Conservation (phyloP, 306 rosid genomes). For the Begonia masoniana region DNA sequence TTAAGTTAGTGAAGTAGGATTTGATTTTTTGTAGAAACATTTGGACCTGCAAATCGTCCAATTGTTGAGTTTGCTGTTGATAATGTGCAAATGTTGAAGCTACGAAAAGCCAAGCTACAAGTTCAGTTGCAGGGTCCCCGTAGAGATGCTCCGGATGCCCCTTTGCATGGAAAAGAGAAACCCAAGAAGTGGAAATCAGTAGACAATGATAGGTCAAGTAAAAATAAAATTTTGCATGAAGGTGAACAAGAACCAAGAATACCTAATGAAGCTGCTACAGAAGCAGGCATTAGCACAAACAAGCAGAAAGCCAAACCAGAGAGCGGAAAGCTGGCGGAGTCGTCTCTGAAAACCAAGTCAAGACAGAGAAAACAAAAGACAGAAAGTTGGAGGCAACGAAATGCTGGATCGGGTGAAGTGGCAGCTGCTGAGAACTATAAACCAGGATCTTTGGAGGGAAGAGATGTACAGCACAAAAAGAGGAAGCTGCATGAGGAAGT, state of each 20-base stretch:
- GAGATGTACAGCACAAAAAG: constrained; percentile 23
- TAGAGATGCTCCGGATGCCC: constrained; percentile 15
- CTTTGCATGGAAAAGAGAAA: constrained; percentile 10
- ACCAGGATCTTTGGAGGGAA: constrained; percentile 15
- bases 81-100: constrained; percentile 63
- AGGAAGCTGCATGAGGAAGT: constrained; percentile 33
- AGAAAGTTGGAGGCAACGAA: constrained; percentile 18
- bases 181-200: constrained; percentile 34
- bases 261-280: constrained; percentile 20
- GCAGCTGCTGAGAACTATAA: constrained; percentile 6
- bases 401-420: constrained; percentile 6
- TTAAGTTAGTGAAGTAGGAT: neutral
- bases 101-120: constrained; percentile 43
- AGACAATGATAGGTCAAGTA: constrained; percentile 21
- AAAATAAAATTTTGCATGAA: constrained; percentile 16
- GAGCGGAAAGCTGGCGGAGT: constrained; percentile 9
- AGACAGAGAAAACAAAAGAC: constrained; percentile 17
- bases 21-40: constrained; percentile 45
- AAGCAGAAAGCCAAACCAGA: constrained; percentile 34
- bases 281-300: constrained; percentile 24
- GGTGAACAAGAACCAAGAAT: constrained; percentile 13
- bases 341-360: constrained; percentile 7
- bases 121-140: constrained; percentile 28
- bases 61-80: constrained; percentile 95
- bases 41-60: constrained; percentile 79